These are phyloP conservation scores for Carex cristatella DNA, from an alignment of 176 grass and related monocot species.

Conservation along the genomic window DNA sequence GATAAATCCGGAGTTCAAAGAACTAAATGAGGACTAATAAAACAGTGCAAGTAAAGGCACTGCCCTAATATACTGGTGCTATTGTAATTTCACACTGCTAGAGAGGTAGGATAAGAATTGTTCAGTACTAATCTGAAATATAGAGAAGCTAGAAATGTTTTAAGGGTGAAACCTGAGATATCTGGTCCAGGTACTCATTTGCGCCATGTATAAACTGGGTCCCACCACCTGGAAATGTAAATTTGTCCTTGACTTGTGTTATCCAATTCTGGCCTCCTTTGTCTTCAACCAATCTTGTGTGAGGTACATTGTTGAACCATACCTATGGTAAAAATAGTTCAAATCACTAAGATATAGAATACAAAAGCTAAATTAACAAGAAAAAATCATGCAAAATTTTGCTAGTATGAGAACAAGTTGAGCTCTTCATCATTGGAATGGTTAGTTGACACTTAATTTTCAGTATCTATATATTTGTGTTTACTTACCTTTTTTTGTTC, in stretches of 20 bases:
- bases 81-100: background rate
- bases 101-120: background rate
- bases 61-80: background rate
- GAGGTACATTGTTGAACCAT: slow-evolving; percentile 96
- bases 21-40: background rate
- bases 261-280: slow-evolving; percentile 99
- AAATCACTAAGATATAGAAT: slow-evolving; percentile 2
- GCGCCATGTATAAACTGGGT: slow-evolving; percentile 93
- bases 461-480: background rate
- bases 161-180: slow-evolving; percentile 52
- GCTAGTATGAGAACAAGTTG: no score
- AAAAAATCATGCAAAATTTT: no score
- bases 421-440: background rate
- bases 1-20: slow-evolving; percentile 8
- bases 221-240: slow-evolving; percentile 87
- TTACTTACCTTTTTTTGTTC: background rate
- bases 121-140: background rate
- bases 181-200: slow-evolving; percentile 79
- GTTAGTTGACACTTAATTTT: background rate
- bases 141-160: background rate
- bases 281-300: slow-evolving; percentile 88
- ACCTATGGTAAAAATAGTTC: slow-evolving; percentile 40
- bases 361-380: background rate
- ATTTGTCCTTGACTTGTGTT: slow-evolving; percentile 73
- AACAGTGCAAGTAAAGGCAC: background rate